phyloP scores from a whole-genome alignment of 2,329 filamentous ascomycete genomes.

The Diaporthe citrichinensis region DNA sequence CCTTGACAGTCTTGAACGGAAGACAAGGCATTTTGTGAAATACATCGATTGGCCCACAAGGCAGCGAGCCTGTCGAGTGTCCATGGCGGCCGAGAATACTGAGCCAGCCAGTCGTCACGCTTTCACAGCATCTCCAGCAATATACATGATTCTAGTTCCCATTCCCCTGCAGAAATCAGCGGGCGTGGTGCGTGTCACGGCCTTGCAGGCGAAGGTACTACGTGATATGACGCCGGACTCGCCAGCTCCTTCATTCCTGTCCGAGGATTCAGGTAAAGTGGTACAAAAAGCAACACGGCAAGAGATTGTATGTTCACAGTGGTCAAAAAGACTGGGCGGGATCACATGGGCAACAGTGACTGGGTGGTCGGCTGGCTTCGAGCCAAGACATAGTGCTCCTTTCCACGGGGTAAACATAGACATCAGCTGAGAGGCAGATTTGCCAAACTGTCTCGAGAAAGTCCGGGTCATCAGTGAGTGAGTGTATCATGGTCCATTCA shows the following conservation, averaged over 20 bases:
- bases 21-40: neutral
- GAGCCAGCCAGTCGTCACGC: neutral
- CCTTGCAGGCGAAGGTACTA: too few relatives aligned
- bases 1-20: neutral
- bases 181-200: neutral
- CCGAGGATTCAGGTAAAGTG: neutral
- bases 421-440: neutral
- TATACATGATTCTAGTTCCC: too few relatives aligned
- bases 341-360: neutral
- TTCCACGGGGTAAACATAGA: neutral
- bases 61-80: neutral
- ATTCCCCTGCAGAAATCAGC: neutral
- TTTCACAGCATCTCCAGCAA: too few relatives aligned
- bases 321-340: neutral
- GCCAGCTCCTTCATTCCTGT: neutral
- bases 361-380: neutral
- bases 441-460: neutral
- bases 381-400: neutral
- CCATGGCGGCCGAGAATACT: neutral
- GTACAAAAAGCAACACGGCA: too few relatives aligned
- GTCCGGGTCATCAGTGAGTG: neutral
- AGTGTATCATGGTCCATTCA: slow-evolving; percentile 20
- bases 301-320: neutral
- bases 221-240: neutral
- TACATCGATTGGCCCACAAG: neutral